Base-by-base conservation (phyloP, 345 rosid genomes). In the Abelmoschus esculentus region DNA sequence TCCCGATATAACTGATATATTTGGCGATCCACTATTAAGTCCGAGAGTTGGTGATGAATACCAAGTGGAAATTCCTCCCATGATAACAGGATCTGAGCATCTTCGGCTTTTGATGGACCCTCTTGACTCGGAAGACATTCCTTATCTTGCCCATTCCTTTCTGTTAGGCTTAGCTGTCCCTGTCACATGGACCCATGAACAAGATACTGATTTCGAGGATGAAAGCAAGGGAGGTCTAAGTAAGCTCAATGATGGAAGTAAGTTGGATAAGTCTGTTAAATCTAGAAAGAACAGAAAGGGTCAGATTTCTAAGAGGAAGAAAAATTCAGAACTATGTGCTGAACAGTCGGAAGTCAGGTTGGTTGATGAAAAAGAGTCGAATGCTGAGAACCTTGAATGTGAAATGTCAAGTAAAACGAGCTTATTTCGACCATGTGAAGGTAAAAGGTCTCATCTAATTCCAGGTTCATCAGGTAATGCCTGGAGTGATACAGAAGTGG, bases 21-120 rank as follows among this genome's bases (percentile, higher is more conserved):
- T 75, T 54, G 91, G 91, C 36, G 78, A 80, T 73, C 91, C 80
- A 50, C 70, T 67, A 72, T 71, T 79, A 67, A 81, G 74, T 77
- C 83, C 87, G 61, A 86, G 93, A 69, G 74, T 87, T 72, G 96
- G 96, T 19, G 84, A 85, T 3, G 84, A 84, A 18, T 88, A 78
- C 76, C 96, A 90, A 69, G 87, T 61, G 14, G 82, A 85, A 68
- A 80, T 90, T 81, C 89, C 91, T 71, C 80, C 83, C 15, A 73
- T 85, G 85, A 72, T 85, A 71, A 77, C 88, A 59, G 82, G 77
- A 74, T 59, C 85, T 0, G 70, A 81, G 65, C 74, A 74, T 55
- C 75, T 71, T 34, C 71, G 17, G 62, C 84, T 72, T 81, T 77
- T 75, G 36, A 71, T 72, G 18, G 75, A 70, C 73, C 83, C 90